Evolutionary conservation across 225 moss, liverwort and hornwort genomes (phyloP), one percentile per base, ranked within the genome.

Genomic region (Marchantia polymorpha): DNA sequence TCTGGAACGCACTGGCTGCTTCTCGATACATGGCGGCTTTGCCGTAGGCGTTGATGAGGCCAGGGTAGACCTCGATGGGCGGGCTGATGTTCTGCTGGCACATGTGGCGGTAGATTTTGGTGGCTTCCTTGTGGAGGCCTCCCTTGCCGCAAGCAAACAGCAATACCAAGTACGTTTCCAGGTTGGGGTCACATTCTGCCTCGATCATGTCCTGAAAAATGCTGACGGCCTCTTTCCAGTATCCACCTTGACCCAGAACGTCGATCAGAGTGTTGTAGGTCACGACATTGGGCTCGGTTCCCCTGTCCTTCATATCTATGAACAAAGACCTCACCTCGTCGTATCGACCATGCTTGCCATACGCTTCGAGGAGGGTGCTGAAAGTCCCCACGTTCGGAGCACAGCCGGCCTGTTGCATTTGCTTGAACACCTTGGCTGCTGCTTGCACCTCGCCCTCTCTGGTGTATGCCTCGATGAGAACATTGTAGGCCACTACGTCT

Each of bases 181-280:
- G 88, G 52, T 93, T 90, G 39, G 92, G 99, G 60, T 86, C 89
- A 81, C 90, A 81, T 60, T 81, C 86, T 77, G 93, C 91, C 77
- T 93, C 93, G 65, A 95, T 58, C 82, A 99, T 84, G 75, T 99
- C 99, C 80, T 90, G 88, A 76, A 99, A 99, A 59, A 99, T 85
- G 83, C 89, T 95, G 84, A 93, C 93, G 12, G 99, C 92, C 81
- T 99, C 99, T 88, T 92, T 89, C 81, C 91, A 99, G 81, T 90
- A 99, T 6, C 99, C 99, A 85, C 99, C 99, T 84, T 90, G 89
- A 22, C 99, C 95, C 50, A 99, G 95, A 12, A 99, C 90, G 70
- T 95, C 93, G 84, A 99, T 93, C 26, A 99, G 88, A n/a, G 99
- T 99, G 73, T 95, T 95, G 70, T 89, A 99, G 0, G 99, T 95